Base-by-base conservation (phyloP, 805 yeast species). In the Candida xiaguanensis region DNA sequence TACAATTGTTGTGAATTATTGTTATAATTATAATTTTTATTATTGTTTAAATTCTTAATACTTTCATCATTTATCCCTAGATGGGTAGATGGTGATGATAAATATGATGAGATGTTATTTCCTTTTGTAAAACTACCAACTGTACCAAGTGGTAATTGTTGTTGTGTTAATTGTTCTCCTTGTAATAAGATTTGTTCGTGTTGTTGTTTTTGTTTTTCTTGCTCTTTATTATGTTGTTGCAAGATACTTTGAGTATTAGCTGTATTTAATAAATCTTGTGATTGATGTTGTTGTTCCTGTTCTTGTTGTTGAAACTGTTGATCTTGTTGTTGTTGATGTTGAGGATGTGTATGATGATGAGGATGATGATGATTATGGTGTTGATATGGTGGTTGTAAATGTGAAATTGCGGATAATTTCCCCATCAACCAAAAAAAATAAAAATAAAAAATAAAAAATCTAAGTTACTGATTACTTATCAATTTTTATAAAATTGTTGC, bases 331-430 rank as follows among this genome's bases (percentile, higher is more conserved):
- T n/a, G n/a, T n/a, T n/a, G n/a, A n/a, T n/a, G n/a, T n/a, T n/a
- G n/a, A n/a, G n/a, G n/a, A n/a, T n/a, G n/a, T n/a, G n/a, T n/a
- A n/a, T n/a, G n/a, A n/a, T n/a, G n/a, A n/a, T n/a, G 22, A 18
- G 13, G 38, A 18, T 34, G 38, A 8, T 23, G 38, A 8, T 23
- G 38, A 20, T 34, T 9, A 11, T 34, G 15, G 11, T 34, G 36
- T 4, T 11, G 30, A 6, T 24, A 12, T 26, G 7, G 38, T 13
- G 7, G 31, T 34, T 28, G 31, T 36, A 26, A 18, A 12, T 36
- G 32, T 33, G 44, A 41, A 41, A 41, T 34, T 41, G 40, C 41
- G 31, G 44, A 41, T 32, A 32, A 23, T 37, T 41, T 34, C 41
- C 44, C 44, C 44, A 41, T 41, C 31, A 28, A 15, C 31, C 31